phyloP scores from a whole-genome alignment of 495 filamentous ascomycete species.

The Penicillium lagena region DNA sequence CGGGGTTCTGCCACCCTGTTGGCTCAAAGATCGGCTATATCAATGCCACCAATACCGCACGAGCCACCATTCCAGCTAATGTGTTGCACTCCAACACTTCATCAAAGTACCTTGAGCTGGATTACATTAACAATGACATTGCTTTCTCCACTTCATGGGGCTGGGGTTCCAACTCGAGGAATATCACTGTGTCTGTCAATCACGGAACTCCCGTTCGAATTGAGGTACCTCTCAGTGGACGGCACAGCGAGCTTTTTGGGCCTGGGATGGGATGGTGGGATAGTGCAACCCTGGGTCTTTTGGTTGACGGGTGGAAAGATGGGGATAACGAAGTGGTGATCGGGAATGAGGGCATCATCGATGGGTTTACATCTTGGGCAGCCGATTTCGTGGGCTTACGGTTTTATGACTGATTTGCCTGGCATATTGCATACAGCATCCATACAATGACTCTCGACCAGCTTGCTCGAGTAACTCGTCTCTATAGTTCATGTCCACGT shows the following conservation, averaged over 20 bases:
- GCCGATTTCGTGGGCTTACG: slow-evolving; percentile 34
- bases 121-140: slow-evolving; percentile 48
- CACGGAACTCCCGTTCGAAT: slow-evolving; percentile 29
- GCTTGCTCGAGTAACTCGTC: no score
- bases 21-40: slow-evolving; percentile 37
- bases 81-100: neutral
- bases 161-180: slow-evolving; percentile 36
- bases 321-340: slow-evolving; percentile 34
- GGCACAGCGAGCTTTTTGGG: slow-evolving; percentile 38
- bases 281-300: slow-evolving; percentile 33
- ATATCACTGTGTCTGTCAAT: slow-evolving; percentile 42
- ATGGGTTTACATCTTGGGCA: slow-evolving; percentile 24
- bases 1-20: slow-evolving; percentile 26
- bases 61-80: slow-evolving; percentile 16
- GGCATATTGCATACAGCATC: no score
- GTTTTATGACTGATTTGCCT: slow-evolving; percentile 8
- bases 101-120: slow-evolving; percentile 34
- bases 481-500: no score
- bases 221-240: slow-evolving; percentile 42
- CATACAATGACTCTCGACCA: no score
- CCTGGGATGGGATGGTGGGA: slow-evolving; percentile 43
- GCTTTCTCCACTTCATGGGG: slow-evolving; percentile 36
- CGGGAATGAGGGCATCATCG: slow-evolving; percentile 27
- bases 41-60: slow-evolving; percentile 15
- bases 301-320: slow-evolving; percentile 36